Evolutionary conservation across 1,284 basidiomycete species (phyloP).

Genomic region (Apiotrichum veenhuisii): DNA sequence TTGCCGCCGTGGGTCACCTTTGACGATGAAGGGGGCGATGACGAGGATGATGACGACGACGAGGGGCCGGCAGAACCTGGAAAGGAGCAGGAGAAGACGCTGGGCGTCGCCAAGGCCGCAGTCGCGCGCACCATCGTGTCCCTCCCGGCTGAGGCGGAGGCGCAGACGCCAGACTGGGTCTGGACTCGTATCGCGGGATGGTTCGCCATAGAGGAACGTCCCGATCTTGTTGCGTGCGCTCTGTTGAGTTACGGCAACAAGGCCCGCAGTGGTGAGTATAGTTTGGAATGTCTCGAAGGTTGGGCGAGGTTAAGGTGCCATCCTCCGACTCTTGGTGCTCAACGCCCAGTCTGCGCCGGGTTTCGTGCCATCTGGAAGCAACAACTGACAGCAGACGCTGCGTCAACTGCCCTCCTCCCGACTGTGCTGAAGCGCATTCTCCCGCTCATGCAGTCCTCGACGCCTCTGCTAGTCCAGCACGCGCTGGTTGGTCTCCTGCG

Average conservation of each 20-base stretch:
- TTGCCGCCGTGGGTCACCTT: constrained; percentile 5
- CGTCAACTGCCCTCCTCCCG: constrained; percentile 2
- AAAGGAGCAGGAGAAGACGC: constrained; percentile 50
- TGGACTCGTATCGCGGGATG: constrained; percentile 70
- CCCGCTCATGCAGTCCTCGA: constrained; percentile 57
- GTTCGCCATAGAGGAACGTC: constrained; percentile 55
- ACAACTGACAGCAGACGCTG: constrained; percentile 12
- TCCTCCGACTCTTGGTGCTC: no score
- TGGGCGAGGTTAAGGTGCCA: no score
- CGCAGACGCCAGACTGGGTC: constrained; percentile 68
- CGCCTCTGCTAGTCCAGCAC: constrained; percentile 74
- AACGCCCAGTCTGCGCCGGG: no score
- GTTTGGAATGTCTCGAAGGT: no score
- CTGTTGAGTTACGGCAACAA: constrained; percentile 52
- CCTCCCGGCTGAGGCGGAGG: constrained; percentile 66
- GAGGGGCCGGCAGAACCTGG: neutral
- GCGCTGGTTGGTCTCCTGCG: constrained; percentile 76
- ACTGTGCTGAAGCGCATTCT: constrained; percentile 28
- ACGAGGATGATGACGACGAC: neutral
- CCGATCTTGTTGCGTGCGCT: constrained; percentile 51
- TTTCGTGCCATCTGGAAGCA: no score
- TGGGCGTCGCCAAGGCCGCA: constrained; percentile 76
- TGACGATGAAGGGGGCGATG: constrained; percentile 1
- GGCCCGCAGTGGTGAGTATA: constrained; percentile 60
- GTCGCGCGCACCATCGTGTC: constrained; percentile 80